phyloP scores from a whole-genome alignment of 1,139 yeast genomes.

The Kodamaea anthophila region DNA sequence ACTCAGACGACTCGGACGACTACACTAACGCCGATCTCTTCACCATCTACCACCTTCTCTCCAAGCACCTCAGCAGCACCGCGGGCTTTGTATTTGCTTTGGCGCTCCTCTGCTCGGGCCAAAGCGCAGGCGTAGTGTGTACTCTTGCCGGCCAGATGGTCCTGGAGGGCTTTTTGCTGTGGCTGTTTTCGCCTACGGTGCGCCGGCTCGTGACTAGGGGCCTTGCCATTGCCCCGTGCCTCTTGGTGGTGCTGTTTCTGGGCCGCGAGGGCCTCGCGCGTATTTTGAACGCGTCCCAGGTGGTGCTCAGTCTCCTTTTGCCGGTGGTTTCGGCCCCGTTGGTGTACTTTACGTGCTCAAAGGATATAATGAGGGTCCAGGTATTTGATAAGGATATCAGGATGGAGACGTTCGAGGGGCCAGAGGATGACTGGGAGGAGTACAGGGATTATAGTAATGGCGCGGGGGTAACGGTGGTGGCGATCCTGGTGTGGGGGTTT shows the following conservation, averaged over 20 bases:
- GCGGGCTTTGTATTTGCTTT: slow-evolving; percentile 92
- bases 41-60: slow-evolving; percentile 72
- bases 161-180: slow-evolving; percentile 82
- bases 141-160: slow-evolving; percentile 97
- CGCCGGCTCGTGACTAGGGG: slow-evolving; percentile 79
- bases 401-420: slow-evolving; percentile 26
- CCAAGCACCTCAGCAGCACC: slow-evolving; percentile 71
- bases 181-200: slow-evolving; percentile 83
- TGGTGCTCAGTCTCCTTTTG: slow-evolving; percentile 71
- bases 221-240: slow-evolving; percentile 84
- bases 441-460: slow-evolving; percentile 54
- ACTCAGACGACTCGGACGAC: slow-evolving; percentile 45
- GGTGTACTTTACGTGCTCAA: slow-evolving; percentile 74
- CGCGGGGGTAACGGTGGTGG: slow-evolving; percentile 34
- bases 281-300: slow-evolving; percentile 82
- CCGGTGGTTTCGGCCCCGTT: slow-evolving; percentile 92
- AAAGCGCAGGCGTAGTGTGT: slow-evolving; percentile 97
- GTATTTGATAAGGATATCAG: slow-evolving; percentile 30
- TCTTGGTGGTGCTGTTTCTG: slow-evolving; percentile 65
- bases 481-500: slow-evolving; percentile 47
- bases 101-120: slow-evolving; percentile 92
- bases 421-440: slow-evolving; percentile 32
- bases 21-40: slow-evolving; percentile 67
- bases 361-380: slow-evolving; percentile 71
- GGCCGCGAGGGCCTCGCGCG: slow-evolving; percentile 84